A percentile compares a stretch with the other conserved stretches of the same genome.
phyloP scores from a whole-genome alignment of 768 basidiomycete genomes.

The Serendipita sp. region DNA sequence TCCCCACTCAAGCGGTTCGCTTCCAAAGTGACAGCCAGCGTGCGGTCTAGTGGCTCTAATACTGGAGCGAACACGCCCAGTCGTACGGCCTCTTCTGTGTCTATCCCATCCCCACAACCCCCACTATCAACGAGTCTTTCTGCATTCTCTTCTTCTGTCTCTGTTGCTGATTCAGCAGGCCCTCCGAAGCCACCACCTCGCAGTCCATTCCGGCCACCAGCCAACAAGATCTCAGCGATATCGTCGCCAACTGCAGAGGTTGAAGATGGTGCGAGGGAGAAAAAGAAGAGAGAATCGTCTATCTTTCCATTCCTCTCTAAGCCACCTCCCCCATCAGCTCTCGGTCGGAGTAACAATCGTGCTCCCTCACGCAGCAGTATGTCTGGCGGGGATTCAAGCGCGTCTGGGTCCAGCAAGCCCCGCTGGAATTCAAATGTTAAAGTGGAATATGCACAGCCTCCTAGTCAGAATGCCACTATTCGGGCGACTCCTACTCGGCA shows the following conservation, averaged over 20 bases:
- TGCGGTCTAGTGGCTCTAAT: not conserved
- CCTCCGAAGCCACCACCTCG: not conserved
- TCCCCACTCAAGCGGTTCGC: constrained; percentile 53
- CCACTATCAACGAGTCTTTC: not conserved
- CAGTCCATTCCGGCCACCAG: not conserved
- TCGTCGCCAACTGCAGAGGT: not conserved
- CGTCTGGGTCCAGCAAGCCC: constrained; percentile 23
- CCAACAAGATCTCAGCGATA: not conserved
- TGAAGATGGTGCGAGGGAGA: not conserved
- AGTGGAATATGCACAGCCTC: constrained; percentile 26
- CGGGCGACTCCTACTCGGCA: constrained; percentile 7
- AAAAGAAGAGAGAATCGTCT: not conserved
- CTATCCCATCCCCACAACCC: not conserved
- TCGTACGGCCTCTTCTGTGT: not conserved
- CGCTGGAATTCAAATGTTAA: constrained; percentile 74
- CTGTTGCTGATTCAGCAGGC: not conserved
- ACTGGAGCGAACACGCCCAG: not conserved
- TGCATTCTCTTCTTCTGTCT: not conserved
- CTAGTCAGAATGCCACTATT: constrained; percentile 6
- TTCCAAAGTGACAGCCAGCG: constrained; percentile 8
- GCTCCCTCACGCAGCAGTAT: not conserved
- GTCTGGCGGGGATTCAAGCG: not conserved
- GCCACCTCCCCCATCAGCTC: not conserved
- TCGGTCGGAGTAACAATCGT: not conserved
- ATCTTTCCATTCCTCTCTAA: constrained; percentile 1